Evolutionary conservation across 192 early-diverging fungal species (phyloP).

Genomic region (Fimicolochytrium jonesii): DNA sequence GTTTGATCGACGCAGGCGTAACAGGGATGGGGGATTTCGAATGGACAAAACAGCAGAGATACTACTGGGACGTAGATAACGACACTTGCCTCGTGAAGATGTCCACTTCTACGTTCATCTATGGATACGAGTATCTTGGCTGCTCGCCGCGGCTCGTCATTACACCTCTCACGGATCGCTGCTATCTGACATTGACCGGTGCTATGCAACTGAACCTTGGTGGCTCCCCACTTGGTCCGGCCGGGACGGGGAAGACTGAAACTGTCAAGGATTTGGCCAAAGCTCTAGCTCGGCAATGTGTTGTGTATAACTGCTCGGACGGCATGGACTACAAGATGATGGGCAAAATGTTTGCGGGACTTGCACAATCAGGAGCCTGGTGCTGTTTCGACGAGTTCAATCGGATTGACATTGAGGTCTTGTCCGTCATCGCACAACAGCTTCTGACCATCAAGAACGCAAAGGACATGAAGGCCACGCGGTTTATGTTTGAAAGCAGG

Average conservation of each 20-base stretch:
- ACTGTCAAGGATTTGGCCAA: constrained; percentile 63
- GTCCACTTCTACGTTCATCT: constrained; percentile 53
- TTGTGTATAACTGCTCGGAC: constrained; percentile 64
- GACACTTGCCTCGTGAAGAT: constrained; percentile 57
- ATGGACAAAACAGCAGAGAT: constrained; percentile 58
- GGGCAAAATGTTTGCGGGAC: constrained; percentile 64
- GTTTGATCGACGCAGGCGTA: constrained; percentile 39
- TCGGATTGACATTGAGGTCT: constrained; percentile 61
- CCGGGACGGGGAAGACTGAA: constrained; percentile 61
- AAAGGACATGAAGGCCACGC: constrained; percentile 51
- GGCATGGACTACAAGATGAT: constrained; percentile 67
- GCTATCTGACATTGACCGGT: constrained; percentile 60
- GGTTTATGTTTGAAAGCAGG: constrained; percentile 57
- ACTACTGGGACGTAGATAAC: constrained; percentile 58
- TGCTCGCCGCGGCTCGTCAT: constrained; percentile 60
- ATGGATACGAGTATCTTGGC: constrained; percentile 61
- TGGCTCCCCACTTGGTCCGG: constrained; percentile 55
- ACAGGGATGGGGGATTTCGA: constrained; percentile 51
- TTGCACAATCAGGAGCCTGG: constrained; percentile 59
- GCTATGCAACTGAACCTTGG: constrained; percentile 61
- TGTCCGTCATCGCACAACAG: constrained; percentile 61
- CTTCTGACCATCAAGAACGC: constrained; percentile 58
- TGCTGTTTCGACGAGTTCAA: constrained; percentile 67
- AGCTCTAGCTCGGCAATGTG: constrained; percentile 56
- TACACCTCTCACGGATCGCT: constrained; percentile 58